These are phyloP conservation scores for Malus fusca DNA, from an alignment of 306 rosid species.

Conservation along the genomic window DNA sequence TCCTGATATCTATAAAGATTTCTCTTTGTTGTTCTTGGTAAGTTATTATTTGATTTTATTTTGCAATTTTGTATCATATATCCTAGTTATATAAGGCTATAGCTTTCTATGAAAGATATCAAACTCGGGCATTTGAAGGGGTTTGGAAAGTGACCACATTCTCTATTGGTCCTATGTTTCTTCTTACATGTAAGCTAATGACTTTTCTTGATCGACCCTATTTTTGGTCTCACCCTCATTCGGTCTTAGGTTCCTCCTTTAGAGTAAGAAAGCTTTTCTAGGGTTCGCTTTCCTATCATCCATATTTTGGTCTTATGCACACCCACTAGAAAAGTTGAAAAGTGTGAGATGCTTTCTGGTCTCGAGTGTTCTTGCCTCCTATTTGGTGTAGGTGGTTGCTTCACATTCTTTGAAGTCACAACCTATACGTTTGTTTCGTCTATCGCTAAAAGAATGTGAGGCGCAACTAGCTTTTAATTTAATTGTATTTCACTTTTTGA, in stretches of 20 bases:
- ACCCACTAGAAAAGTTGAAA: not conserved
- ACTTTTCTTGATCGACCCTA: not conserved
- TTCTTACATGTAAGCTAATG: not conserved
- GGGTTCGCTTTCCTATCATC: not conserved
- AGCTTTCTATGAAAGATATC: not conserved
- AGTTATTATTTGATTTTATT: not conserved
- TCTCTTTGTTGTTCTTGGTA: no score
- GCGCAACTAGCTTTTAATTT: no score
- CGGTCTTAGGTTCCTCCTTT: not conserved
- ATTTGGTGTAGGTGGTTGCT: no score
- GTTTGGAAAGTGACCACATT: not conserved
- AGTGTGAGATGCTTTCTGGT: not conserved
- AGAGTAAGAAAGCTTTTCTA: not conserved
- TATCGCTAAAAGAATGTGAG: no score
- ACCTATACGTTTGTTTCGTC: no score
- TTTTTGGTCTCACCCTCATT: not conserved
- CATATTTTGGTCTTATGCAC: not conserved
- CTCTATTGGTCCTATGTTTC: not conserved
- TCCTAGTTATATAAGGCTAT: not conserved
- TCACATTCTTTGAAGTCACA: no score
- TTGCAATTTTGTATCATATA: not conserved
- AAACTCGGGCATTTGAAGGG: not conserved
- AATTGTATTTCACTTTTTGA: no score
- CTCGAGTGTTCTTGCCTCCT: not conserved
- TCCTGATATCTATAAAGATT: no score